A percentile compares a stretch with the other conserved stretches of the same genome.
Conservation (phyloP, 345 rosid species). For the Rhodomyrtus tomentosa region DNA sequence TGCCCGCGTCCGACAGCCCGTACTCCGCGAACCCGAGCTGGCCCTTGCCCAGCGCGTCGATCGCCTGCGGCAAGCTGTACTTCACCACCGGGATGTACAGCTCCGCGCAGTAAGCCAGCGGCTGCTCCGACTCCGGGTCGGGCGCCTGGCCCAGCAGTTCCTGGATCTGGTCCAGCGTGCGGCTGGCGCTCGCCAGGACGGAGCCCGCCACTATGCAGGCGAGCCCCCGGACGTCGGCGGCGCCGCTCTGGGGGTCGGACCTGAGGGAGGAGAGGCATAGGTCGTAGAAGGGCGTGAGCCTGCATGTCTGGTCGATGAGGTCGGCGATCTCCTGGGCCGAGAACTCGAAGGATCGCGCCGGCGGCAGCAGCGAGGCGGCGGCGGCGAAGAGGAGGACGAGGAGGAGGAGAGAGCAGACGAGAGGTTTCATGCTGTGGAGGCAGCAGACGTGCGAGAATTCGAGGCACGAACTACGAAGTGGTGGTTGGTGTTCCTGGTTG, state of each 20-base stretch:
- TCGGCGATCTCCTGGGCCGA: not conserved
- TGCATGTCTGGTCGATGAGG: conserved; percentile 9
- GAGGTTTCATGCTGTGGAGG: not conserved
- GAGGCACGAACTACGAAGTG: too few species aligned
- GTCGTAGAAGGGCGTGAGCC: conserved; percentile 14
- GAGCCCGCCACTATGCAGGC: conserved; percentile 3
- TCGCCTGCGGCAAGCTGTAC: conserved; percentile 11
- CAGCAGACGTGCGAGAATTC: too few species aligned
- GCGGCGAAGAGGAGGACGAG: not conserved
- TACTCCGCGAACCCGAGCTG: conserved; percentile 17
- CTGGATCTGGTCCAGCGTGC: conserved; percentile 15
- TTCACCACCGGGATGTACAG: conserved; percentile 23
- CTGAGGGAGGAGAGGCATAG: conserved; percentile 6
- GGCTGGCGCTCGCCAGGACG: conserved; percentile 4
- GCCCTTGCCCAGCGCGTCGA: conserved; percentile 14
- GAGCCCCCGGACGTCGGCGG: conserved; percentile 5
- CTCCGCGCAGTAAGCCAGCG: conserved; percentile 16
- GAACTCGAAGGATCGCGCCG: not conserved
- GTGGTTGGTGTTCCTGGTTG: not conserved
- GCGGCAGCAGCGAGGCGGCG: not conserved
- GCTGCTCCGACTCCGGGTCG: conserved; percentile 10
- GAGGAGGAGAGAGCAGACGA: not conserved
- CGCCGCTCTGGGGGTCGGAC: conserved; percentile 3
- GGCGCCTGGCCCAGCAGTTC: conserved; percentile 5
- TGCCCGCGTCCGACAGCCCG: conserved; percentile 8